A percentile compares a stretch with the other conserved stretches of the same genome.
Evolutionary conservation across 2,329 filamentous ascomycete genomes (phyloP).

Genomic region (Aureobasidium namibiae): DNA sequence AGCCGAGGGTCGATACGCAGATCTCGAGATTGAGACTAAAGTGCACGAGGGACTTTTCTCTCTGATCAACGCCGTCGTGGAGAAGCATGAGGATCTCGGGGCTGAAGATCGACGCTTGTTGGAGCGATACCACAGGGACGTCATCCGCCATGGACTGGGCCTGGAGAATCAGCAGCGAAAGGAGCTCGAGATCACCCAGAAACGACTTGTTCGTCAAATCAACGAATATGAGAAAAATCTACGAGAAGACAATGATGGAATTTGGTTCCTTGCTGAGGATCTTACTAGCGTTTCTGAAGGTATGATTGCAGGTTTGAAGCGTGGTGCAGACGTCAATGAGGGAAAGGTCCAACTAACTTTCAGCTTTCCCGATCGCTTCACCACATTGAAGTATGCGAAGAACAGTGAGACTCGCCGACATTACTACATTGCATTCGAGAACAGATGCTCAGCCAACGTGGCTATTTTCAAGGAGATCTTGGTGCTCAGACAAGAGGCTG

Average conservation of each 20-base stretch:
- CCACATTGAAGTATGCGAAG: conserved; percentile 66
- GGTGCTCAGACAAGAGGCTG: conserved; percentile 66
- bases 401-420: conserved; percentile 59
- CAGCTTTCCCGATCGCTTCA: conserved; percentile 77
- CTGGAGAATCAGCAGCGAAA: conserved; percentile 63
- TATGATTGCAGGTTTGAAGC: conserved; percentile 56
- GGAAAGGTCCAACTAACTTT: conserved; percentile 60
- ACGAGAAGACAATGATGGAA: conserved; percentile 69
- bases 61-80: conserved; percentile 41
- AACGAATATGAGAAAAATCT: conserved; percentile 73
- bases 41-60: conserved; percentile 77
- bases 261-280: conserved; percentile 69
- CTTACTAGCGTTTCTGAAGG: conserved; percentile 68
- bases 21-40: conserved; percentile 67
- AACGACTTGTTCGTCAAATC: conserved; percentile 62
- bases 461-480: conserved; percentile 67
- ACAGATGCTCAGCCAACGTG: conserved; percentile 69
- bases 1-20: conserved; percentile 45
- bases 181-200: conserved; percentile 80
- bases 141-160: conserved; percentile 66
- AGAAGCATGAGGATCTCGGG: conserved; percentile 52
- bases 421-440: conserved; percentile 67
- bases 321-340: conserved; percentile 66
- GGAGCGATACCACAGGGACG: conserved; percentile 68
- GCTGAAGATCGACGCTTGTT: conserved; percentile 61